These are phyloP conservation scores for Moesziomyces sp. DNA, from an alignment of 1,284 basidiomycete species.

Conservation along the genomic window DNA sequence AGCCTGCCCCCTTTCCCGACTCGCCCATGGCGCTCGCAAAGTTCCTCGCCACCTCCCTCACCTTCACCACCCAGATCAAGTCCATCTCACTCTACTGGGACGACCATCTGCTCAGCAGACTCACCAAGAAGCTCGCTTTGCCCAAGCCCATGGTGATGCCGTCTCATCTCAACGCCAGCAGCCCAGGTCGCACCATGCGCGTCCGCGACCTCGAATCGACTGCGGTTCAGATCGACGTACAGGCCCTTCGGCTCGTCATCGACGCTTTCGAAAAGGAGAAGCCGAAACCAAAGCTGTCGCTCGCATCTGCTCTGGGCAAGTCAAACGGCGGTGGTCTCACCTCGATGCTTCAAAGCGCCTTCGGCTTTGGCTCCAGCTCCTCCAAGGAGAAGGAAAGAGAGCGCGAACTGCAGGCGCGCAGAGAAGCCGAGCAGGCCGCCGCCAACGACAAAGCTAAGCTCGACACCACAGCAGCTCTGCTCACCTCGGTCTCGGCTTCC, in stretches of 20 bases:
- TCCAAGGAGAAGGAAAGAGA: conserved; percentile 36
- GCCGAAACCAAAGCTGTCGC: conserved; percentile 64
- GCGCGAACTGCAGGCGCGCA: conserved; percentile 23
- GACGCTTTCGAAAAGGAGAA: conserved; percentile 79
- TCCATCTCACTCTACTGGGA: conserved; percentile 75
- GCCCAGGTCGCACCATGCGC: conserved; percentile 75
- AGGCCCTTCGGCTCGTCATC: conserved; percentile 81
- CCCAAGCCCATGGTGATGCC: conserved; percentile 75
- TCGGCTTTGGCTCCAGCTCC: conserved; percentile 67
- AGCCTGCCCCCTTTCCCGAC: conserved; percentile 82
- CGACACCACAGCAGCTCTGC: conserved; percentile 29
- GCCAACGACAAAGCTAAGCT: conserved; percentile 18
- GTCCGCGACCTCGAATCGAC: conserved; percentile 76
- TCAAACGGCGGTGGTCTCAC: conserved; percentile 60
- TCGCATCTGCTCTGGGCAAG: conserved; percentile 58
- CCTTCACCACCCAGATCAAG: conserved; percentile 87
- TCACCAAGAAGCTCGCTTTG: conserved; percentile 78
- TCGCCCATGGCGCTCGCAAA: conserved; percentile 84
- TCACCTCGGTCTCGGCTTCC: conserved; percentile 70
- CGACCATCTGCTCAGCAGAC: conserved; percentile 78
- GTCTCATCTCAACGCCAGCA: conserved; percentile 70
- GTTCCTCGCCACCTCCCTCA: conserved; percentile 91
- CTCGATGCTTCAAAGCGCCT: conserved; percentile 66
- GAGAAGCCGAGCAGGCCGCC: conserved; percentile 22
- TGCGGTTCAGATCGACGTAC: conserved; percentile 83